These are phyloP conservation scores for Wickerhamiella sergipiensis DNA, from an alignment of 805 yeast species.

Conservation along the genomic window DNA sequence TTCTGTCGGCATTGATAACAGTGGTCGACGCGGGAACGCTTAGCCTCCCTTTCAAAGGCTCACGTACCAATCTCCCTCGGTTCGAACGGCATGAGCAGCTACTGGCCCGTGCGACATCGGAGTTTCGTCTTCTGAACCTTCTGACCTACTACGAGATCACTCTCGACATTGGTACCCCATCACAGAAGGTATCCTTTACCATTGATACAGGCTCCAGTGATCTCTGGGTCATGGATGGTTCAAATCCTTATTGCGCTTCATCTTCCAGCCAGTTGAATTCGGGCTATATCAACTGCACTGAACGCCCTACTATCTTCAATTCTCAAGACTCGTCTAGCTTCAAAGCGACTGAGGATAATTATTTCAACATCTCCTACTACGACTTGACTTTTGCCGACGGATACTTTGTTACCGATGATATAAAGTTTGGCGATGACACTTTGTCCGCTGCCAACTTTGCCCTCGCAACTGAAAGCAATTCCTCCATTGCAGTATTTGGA, in stretches of 20 bases:
- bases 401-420: constrained; percentile 34
- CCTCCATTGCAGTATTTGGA: constrained; percentile 41
- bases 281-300: neutral
- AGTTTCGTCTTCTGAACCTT: constrained; percentile 14
- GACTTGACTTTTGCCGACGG: constrained; percentile 41
- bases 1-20: neutral
- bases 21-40: neutral
- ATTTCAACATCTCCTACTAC: constrained; percentile 22
- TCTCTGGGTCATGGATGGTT: constrained; percentile 37
- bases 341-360: neutral
- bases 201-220: constrained; percentile 73
- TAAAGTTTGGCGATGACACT: constrained; percentile 33
- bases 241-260: constrained; percentile 11
- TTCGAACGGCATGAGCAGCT: neutral
- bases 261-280: constrained; percentile 13
- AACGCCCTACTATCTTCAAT: constrained; percentile 15
- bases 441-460: constrained; percentile 53
- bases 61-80: neutral
- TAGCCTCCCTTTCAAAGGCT: neutral
- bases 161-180: constrained; percentile 40
- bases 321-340: constrained; percentile 21
- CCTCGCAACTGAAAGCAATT: constrained; percentile 50
- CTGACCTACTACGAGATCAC: constrained; percentile 20
- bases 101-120: neutral
- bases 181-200: constrained; percentile 38